These are phyloP conservation scores for Triticum monococcum DNA, from an alignment of 176 grass and related monocot species.

Conservation along the genomic window DNA sequence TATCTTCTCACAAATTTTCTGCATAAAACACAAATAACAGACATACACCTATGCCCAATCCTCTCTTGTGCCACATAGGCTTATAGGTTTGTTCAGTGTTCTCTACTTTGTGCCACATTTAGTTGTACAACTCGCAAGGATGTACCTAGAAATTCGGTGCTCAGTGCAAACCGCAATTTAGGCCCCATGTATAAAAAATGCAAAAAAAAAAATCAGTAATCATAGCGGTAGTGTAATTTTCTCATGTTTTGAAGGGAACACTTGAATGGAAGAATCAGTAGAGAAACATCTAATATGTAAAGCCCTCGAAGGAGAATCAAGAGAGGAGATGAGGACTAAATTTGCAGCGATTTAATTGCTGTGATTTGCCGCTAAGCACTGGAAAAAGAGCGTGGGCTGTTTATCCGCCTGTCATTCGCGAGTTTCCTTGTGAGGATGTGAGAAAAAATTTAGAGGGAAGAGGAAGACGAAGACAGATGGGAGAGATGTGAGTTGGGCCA, in stretches of 20 bases:
- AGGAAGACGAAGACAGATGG: not conserved
- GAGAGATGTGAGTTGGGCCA: not conserved
- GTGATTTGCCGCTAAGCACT: not conserved
- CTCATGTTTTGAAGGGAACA: too few species aligned
- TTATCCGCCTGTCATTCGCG: not conserved
- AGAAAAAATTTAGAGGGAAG: not conserved
- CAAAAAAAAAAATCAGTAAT: too few species aligned
- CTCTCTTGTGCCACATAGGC: not conserved
- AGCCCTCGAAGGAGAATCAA: too few species aligned
- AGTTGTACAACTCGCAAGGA: too few species aligned
- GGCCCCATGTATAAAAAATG: too few species aligned
- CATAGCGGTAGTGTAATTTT: too few species aligned
- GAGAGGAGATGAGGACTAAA: not conserved
- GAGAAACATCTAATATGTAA: too few species aligned
- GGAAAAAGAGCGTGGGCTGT: not conserved
- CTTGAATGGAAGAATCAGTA: too few species aligned
- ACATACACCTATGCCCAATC: not conserved
- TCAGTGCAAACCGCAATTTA: too few species aligned
- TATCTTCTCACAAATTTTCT: not conserved
- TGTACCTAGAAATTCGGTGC: too few species aligned
- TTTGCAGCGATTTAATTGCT: not conserved
- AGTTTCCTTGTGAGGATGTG: not conserved
- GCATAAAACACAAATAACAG: not conserved
- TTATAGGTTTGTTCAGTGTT: not conserved
- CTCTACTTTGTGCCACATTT: not conserved